Evolutionary conservation across 106 monocot genomes (phyloP).

Genomic region (Agapanthus africanus): DNA sequence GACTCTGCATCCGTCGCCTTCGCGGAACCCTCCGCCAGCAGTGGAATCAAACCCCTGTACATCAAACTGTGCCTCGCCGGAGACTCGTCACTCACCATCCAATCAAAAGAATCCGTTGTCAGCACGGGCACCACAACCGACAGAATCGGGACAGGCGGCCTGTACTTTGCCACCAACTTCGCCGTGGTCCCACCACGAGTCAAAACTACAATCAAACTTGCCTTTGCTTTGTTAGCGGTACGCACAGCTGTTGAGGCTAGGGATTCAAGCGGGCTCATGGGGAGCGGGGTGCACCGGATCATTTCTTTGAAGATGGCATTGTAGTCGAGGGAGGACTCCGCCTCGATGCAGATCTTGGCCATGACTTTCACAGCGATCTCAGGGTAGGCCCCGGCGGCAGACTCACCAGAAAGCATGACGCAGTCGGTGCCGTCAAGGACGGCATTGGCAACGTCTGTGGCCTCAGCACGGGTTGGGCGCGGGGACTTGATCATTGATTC

Average conservation of each 20-base stretch:
- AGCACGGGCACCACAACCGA: slow-evolving; percentile 50
- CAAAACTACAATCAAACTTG: slow-evolving; percentile 33
- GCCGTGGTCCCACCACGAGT: slow-evolving; percentile 47
- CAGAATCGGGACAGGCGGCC: slow-evolving; percentile 38
- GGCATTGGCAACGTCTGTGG: slow-evolving; percentile 57
- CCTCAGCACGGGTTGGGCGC: slow-evolving; percentile 58
- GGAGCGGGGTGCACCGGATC: slow-evolving; percentile 24
- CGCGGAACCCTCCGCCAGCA: slow-evolving; percentile 43
- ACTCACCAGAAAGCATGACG: slow-evolving; percentile 56
- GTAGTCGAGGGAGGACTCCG: slow-evolving; percentile 39
- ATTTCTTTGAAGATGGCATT: slow-evolving; percentile 33
- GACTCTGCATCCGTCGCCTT: slow-evolving; percentile 44
- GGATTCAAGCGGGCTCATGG: slow-evolving; percentile 53
- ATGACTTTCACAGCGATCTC: slow-evolving; percentile 36
- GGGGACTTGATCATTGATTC: slow-evolving; percentile 66
- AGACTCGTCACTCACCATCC: slow-evolving; percentile 35
- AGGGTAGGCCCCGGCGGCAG: slow-evolving; percentile 41
- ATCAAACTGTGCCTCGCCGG: slow-evolving; percentile 51
- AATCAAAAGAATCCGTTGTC: slow-evolving; percentile 37
- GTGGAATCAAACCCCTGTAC: slow-evolving; percentile 36
- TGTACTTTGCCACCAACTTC: slow-evolving; percentile 49
- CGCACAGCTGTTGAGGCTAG: slow-evolving; percentile 43
- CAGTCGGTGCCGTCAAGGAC: slow-evolving; percentile 63
- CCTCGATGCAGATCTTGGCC: slow-evolving; percentile 44
- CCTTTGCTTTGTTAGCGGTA: slow-evolving; percentile 37